Conservation (phyloP, 2,329 filamentous ascomycete species). For the Phoma sp. region DNA sequence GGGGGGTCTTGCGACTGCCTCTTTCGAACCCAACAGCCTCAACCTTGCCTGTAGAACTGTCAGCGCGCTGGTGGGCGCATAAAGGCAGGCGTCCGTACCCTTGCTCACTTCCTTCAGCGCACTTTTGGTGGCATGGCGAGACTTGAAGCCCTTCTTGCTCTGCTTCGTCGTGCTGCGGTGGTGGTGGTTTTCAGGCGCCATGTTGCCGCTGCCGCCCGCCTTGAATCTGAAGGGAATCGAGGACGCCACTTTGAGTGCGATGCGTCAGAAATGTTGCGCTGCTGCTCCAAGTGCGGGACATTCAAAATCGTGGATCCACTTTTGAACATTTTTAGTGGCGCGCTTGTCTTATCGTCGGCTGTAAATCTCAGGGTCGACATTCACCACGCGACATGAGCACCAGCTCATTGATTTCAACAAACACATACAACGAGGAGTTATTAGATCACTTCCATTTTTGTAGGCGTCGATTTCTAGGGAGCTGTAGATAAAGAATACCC, state of each 20-base stretch:
- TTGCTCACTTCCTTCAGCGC: slow-evolving; percentile 84
- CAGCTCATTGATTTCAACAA: not conserved
- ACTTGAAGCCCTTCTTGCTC: slow-evolving; percentile 89
- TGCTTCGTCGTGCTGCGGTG: slow-evolving; percentile 93
- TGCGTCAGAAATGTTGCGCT: slow-evolving; percentile 21
- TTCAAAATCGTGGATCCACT: slow-evolving; percentile 24
- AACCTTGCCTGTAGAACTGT: slow-evolving; percentile 70
- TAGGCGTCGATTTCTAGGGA: too few species aligned
- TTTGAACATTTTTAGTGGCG: slow-evolving; percentile 25
- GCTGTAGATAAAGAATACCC: too few species aligned
- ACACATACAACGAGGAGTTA: too few species aligned
- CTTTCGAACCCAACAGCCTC: slow-evolving; percentile 66
- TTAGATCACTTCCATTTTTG: too few species aligned
- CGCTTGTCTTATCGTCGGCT: slow-evolving; percentile 11
- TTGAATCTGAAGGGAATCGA: slow-evolving; percentile 80
- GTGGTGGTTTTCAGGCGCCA: slow-evolving; percentile 77
- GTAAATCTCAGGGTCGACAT: slow-evolving; percentile 4
- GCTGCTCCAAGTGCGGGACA: slow-evolving; percentile 26
- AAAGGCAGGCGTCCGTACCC: slow-evolving; percentile 58
- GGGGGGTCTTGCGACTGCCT: slow-evolving; percentile 81
- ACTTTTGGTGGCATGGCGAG: slow-evolving; percentile 86
- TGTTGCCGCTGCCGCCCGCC: slow-evolving; percentile 67
- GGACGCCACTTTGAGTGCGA: slow-evolving; percentile 42
- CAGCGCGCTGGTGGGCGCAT: slow-evolving; percentile 6
- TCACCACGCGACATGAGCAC: not conserved